phyloP scores from a whole-genome alignment of 2,329 filamentous ascomycete genomes.

The Alternaria sp. region DNA sequence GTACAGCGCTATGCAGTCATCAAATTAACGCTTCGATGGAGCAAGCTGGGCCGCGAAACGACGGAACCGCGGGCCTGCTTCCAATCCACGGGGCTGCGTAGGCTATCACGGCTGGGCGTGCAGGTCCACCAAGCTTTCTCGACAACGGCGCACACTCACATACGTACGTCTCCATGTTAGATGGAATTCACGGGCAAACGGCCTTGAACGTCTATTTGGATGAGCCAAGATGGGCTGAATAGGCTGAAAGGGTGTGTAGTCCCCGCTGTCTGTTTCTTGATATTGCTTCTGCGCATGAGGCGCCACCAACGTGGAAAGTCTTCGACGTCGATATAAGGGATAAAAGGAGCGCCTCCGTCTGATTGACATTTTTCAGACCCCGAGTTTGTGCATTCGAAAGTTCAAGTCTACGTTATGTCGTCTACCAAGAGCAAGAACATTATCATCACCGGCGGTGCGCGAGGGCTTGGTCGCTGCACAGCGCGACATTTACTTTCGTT shows the following conservation, averaged over 20 bases:
- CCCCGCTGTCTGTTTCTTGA: slow-evolving; percentile 7
- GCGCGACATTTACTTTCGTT: slow-evolving; percentile 53
- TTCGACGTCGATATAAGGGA: not conserved
- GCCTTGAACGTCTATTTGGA: slow-evolving; percentile 1
- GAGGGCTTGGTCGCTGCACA: slow-evolving; percentile 57
- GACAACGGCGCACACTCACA: not conserved
- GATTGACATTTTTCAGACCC: not conserved
- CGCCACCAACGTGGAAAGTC: slow-evolving; percentile 5
- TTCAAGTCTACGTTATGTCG: slow-evolving; percentile 21
- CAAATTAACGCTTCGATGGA: not conserved
- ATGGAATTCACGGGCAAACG: slow-evolving; percentile 6
- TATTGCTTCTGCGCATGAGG: slow-evolving; percentile 17
- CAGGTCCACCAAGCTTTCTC: slow-evolving; percentile 3
- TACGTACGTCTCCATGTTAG: not conserved
- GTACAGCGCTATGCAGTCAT: slow-evolving; percentile 7
- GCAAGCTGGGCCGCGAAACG: not conserved
- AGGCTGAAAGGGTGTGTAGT: slow-evolving; percentile 23
- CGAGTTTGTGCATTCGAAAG: not conserved
- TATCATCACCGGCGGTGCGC: slow-evolving; percentile 54
- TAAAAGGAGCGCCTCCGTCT: slow-evolving; percentile 3
- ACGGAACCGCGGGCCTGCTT: slow-evolving; percentile 21
- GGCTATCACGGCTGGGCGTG: not conserved
- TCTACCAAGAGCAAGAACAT: slow-evolving; percentile 38
- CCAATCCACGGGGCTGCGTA: slow-evolving; percentile 8
- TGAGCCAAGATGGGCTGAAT: slow-evolving; percentile 18